These are phyloP conservation scores for Fusarium xylarioides DNA, from an alignment of 2,329 filamentous ascomycete species.

Conservation along the genomic window DNA sequence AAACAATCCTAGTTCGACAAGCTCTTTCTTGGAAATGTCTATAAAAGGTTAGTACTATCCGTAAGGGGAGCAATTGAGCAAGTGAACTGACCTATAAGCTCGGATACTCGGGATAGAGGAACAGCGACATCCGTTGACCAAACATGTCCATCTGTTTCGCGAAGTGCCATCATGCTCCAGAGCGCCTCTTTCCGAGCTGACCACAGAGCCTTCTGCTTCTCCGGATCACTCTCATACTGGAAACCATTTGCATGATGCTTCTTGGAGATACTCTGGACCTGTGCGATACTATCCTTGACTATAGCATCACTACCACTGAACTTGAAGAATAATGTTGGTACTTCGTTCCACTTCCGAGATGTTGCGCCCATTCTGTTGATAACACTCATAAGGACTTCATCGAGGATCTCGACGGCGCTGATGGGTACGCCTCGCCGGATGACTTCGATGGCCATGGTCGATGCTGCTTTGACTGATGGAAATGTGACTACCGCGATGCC, in stretches of 20 bases:
- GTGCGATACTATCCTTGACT: slow-evolving; percentile 77
- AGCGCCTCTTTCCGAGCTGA: slow-evolving; percentile 83
- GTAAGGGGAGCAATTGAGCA: fast-evolving
- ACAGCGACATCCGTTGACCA: slow-evolving; percentile 82
- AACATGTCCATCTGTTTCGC: slow-evolving; percentile 72
- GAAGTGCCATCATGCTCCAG: slow-evolving; percentile 79
- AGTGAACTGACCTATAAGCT: slow-evolving; percentile 59
- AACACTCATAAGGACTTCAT: slow-evolving; percentile 85
- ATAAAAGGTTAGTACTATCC: fast-evolving
- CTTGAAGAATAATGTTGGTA: slow-evolving; percentile 84
- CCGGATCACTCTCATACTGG: slow-evolving; percentile 74
- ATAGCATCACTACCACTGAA: slow-evolving; percentile 80
- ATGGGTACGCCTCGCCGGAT: slow-evolving; percentile 78
- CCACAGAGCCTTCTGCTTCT: slow-evolving; percentile 81
- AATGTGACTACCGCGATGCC: slow-evolving; percentile 84
- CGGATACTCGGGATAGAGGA: slow-evolving; percentile 76
- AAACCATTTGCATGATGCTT: background rate
- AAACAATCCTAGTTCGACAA: slow-evolving; percentile 85
- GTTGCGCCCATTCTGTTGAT: slow-evolving; percentile 79
- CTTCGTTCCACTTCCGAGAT: slow-evolving; percentile 74
- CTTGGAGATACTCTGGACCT: slow-evolving; percentile 57
- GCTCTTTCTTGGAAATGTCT: slow-evolving; percentile 87
- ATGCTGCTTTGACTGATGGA: slow-evolving; percentile 78
- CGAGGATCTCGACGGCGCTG: slow-evolving; percentile 85
- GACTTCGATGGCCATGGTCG: slow-evolving; percentile 75